Percentiles rank a stretch among this genome's conserved stretches.
Conservation (phyloP, 441 rosid species). For the Croton setiger region DNA sequence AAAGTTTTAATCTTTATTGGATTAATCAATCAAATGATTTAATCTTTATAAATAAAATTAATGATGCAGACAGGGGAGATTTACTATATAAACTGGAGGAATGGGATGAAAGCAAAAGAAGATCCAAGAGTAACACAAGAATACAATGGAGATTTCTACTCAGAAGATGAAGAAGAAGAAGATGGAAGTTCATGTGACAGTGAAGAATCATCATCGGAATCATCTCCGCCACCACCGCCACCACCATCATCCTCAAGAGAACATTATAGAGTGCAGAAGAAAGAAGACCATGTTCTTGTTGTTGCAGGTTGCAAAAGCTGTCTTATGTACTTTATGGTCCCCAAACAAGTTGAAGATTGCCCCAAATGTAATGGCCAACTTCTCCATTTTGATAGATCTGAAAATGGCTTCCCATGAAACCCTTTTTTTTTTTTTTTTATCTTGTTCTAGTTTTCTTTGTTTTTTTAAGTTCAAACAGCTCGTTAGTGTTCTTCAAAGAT, state of each 20-base stretch:
- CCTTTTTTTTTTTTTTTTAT: neutral
- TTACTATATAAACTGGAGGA: conserved; percentile 77
- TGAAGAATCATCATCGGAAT: conserved; percentile 67
- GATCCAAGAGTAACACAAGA: conserved; percentile 51
- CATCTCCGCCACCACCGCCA: conserved; percentile 26
- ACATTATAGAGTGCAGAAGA: conserved; percentile 28
- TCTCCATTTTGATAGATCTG: conserved; percentile 74
- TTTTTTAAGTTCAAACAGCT: conserved; percentile 14
- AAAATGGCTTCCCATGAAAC: conserved; percentile 42
- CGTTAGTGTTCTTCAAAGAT: conserved; percentile 25
- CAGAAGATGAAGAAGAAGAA: conserved; percentile 57
- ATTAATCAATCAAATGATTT: too few relatives aligned
- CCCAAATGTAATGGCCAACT: conserved; percentile 82
- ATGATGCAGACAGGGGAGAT: conserved; percentile 73
- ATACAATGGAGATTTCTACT: conserved; percentile 35
- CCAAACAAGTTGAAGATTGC: conserved; percentile 71
- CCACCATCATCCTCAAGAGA: conserved; percentile 24
- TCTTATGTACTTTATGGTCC: conserved; percentile 93
- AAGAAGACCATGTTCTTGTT: conserved; percentile 60
- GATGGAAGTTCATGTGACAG: conserved; percentile 61
- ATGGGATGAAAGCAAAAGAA: conserved; percentile 61
- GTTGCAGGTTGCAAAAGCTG: conserved; percentile 96
- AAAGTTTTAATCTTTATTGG: too few relatives aligned
- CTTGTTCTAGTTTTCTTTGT: conserved; percentile 6
- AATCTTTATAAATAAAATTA: too few relatives aligned